Base-by-base conservation (phyloP, 805 yeast species). In the Wickerhamomyces sydowiorum region DNA sequence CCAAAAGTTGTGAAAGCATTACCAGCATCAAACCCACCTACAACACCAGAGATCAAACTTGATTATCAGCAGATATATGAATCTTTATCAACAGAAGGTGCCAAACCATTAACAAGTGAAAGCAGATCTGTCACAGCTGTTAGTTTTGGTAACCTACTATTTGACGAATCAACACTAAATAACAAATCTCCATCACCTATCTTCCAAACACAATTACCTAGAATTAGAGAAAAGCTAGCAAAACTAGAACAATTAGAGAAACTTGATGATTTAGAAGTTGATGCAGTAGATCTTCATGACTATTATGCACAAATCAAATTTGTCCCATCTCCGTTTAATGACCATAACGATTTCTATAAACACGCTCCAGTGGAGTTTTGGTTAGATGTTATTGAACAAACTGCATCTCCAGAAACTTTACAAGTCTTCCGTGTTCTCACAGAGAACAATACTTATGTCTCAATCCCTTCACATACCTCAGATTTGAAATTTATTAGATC, bases 341-440 rank as follows among this genome's bases (percentile, higher is more conserved):
- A 49, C 6, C 50, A 53, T 7, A 49, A 42, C 4, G 42, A 53
- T 19, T 56, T 60, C 41, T 52, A 60, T 38, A 52, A 62, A 32
- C 66, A 65, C 36, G 82, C 84, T 3, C 78, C 82, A 1, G 57
- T 79, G 7, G 84, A 78, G 50, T 61, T 79, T 36, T 77, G 82
- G 80, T 59, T 72, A 28, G 74, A 69, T 37, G 56, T 74, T 37
- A 63, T 61, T 17, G 62, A 64, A 14, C 41, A 45, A n/a, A 71
- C 64, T 28, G 22, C 46, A 17, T 50, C 46, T 7, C 46, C 67
- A 27, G 69, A 62, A n/a, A 53, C 67, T 7, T 49, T 76, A 41
- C 66, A 66, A 29, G 54, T 72, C 2, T 67, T 73, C 1, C 62
- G 74, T 1, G 71, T 71, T 1, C 73, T 72, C 23, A 65, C 65